These are phyloP conservation scores for Pholiota molesta DNA, from an alignment of 768 basidiomycete species.

Conservation along the genomic window DNA sequence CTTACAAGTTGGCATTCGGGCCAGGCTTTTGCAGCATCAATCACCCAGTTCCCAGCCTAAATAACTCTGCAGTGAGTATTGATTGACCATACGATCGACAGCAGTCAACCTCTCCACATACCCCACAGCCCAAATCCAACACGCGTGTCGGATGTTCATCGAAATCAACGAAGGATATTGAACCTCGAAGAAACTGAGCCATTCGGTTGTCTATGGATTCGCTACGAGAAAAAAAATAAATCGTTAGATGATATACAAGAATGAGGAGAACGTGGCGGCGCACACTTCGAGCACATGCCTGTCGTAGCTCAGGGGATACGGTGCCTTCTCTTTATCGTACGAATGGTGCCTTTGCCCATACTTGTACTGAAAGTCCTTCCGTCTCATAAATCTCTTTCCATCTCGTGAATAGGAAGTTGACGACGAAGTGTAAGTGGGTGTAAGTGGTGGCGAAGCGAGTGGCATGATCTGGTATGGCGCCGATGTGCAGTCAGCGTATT, in stretches of 20 bases:
- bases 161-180: conserved; percentile 66
- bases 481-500: conserved; percentile 3
- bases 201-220: conserved; percentile 60
- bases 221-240: conserved; percentile 30
- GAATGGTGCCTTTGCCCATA: conserved; percentile 68
- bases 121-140: conserved; percentile 77
- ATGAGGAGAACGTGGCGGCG: conserved; percentile 28
- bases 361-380: conserved; percentile 66
- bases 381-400: conserved; percentile 39
- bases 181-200: conserved; percentile 48
- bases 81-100: neutral
- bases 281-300: conserved; percentile 69
- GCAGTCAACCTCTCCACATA: conserved; percentile 34
- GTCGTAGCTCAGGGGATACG: conserved; percentile 78
- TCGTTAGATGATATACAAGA: neutral
- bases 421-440: conserved; percentile 19
- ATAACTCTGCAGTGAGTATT: neutral
- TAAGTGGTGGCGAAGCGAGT: conserved; percentile 24
- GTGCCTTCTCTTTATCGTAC: conserved; percentile 75
- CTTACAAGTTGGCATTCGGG: conserved; percentile 65
- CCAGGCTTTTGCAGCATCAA: conserved; percentile 77
- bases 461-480: conserved; percentile 18
- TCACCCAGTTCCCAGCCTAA: conserved; percentile 70
- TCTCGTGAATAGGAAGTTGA: conserved; percentile 28
- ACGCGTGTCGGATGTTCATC: conserved; percentile 52